Conservation (phyloP, 305 asterid species). For the Solanum hybrid region DNA sequence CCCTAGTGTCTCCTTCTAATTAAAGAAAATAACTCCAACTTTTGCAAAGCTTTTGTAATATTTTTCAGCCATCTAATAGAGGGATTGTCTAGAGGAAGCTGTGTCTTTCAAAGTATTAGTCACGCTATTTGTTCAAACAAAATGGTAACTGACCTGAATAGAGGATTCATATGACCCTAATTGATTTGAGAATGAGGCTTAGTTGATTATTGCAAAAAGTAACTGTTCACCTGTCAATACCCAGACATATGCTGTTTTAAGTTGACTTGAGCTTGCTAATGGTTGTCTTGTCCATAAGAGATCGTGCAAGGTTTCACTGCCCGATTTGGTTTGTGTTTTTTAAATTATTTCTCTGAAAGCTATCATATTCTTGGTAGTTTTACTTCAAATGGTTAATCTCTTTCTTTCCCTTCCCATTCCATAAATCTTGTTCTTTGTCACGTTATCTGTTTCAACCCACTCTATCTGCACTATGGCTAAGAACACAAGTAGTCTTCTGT, state of each 20-base stretch:
- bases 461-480: neutral
- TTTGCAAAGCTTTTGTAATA: neutral
- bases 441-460: neutral
- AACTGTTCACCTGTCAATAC: neutral
- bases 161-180: neutral
- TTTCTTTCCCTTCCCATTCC: neutral
- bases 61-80: neutral
- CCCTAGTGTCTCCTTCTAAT: neutral
- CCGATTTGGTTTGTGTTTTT: neutral
- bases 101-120: neutral
- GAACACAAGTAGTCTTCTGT: neutral
- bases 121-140: neutral
- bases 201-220: neutral
- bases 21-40: neutral
- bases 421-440: neutral
- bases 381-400: neutral
- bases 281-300: neutral
- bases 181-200: neutral
- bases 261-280: neutral
- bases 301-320: neutral
- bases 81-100: neutral
- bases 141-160: neutral
- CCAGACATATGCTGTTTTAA: neutral
- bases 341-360: neutral
- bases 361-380: neutral